Evolutionary conservation across 371 early-diverging fungal genomes (phyloP).

Genomic region (Synchytrium microbalum): DNA sequence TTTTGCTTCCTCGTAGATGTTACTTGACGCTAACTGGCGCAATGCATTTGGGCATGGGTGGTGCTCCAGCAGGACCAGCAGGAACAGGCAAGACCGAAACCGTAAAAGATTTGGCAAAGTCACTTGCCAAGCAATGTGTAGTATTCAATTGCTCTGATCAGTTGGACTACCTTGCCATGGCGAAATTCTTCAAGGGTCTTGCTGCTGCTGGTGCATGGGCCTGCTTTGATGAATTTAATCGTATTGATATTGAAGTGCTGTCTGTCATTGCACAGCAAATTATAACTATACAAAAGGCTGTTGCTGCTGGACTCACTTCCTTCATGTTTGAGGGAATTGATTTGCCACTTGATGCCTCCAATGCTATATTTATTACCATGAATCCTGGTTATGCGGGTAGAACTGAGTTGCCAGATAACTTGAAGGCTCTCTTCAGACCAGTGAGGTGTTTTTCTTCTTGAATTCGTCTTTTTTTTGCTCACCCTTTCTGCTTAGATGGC

Average conservation of each 20-base stretch:
- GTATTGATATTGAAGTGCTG: conserved; percentile 46
- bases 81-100: conserved; percentile 58
- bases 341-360: conserved; percentile 42
- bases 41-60: conserved; percentile 54
- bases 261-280: conserved; percentile 55
- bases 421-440: conserved; percentile 53
- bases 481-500: conserved; percentile 22
- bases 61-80: conserved; percentile 51
- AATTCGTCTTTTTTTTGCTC: conserved; percentile 1
- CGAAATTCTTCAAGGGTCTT: conserved; percentile 52
- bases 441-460: conserved; percentile 17
- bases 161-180: conserved; percentile 53
- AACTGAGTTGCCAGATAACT: conserved; percentile 52
- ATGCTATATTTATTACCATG: conserved; percentile 59
- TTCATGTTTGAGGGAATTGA: conserved; percentile 54
- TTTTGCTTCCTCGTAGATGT: conserved; percentile 34
- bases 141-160: conserved; percentile 57
- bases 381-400: conserved; percentile 61
- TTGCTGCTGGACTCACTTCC: conserved; percentile 34
- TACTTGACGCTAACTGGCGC: conserved; percentile 47
- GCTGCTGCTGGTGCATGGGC: conserved; percentile 52
- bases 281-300: conserved; percentile 49
- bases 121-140: conserved; percentile 54
- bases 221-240: conserved; percentile 57
- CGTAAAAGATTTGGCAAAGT: conserved; percentile 50